phyloP scores from a whole-genome alignment of 495 filamentous ascomycete species.

The Neurospora pannonica region DNA sequence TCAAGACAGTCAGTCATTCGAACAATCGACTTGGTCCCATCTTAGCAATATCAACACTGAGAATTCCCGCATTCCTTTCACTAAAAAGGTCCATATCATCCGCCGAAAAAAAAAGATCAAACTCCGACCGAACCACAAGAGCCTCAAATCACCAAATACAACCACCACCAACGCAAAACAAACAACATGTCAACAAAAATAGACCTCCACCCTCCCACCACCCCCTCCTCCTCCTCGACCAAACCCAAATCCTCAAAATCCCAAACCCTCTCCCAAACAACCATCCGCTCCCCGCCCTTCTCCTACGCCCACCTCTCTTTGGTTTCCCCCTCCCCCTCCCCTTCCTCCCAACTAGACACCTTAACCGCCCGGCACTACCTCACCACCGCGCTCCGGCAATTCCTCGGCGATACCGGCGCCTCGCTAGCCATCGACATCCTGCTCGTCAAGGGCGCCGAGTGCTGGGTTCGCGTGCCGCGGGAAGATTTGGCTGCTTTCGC shows the following conservation, averaged over 20 bases:
- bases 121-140: too few relatives aligned
- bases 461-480: conserved; percentile 68
- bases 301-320: conserved; percentile 35
- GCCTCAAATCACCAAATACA: not conserved
- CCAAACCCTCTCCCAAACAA: conserved; percentile 18
- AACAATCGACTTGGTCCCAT: not conserved
- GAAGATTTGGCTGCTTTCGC: conserved; percentile 50
- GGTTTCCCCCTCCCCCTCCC: conserved; percentile 3
- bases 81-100: not conserved
- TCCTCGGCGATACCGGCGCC: conserved; percentile 67
- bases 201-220: conserved; percentile 8
- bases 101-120: too few relatives aligned
- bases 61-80: not conserved
- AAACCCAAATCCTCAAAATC: not conserved
- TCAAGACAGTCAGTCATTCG: not conserved
- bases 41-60: not conserved
- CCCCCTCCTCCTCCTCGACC: not conserved
- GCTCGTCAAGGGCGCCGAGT: conserved; percentile 43
- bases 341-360: conserved; percentile 46
- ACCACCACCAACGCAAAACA: not conserved
- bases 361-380: conserved; percentile 68
- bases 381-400: conserved; percentile 63
- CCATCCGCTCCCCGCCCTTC: conserved; percentile 26
- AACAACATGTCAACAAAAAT: conserved; percentile 1
- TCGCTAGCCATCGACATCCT: conserved; percentile 76